Evolutionary conservation across 192 early-diverging fungal species (phyloP).

Genomic region (Phlyctochytrium bullatum): DNA sequence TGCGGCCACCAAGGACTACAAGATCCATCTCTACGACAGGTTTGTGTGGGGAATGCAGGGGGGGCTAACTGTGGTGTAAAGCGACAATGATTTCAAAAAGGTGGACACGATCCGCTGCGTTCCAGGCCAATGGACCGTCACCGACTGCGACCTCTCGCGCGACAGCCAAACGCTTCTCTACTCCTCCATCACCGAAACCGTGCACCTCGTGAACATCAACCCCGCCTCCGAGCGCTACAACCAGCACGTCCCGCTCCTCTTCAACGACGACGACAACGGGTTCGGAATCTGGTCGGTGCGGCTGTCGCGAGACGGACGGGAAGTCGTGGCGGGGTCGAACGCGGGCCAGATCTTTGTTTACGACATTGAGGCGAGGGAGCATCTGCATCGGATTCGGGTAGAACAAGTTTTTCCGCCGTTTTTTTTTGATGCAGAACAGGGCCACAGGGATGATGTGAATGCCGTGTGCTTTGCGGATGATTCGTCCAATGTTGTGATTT

Average conservation of each 20-base stretch:
- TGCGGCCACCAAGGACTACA: constrained; percentile 54
- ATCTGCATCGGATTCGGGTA: constrained; percentile 44
- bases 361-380: constrained; percentile 52
- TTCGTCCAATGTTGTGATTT: constrained; percentile 56
- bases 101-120: no score
- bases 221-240: neutral
- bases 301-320: constrained; percentile 57
- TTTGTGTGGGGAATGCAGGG: constrained; percentile 12
- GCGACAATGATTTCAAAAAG: no score
- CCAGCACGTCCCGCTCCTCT: constrained; percentile 2
- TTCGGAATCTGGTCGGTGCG: constrained; percentile 61
- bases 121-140: constrained; percentile 67
- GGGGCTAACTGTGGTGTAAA: no score
- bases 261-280: constrained; percentile 6
- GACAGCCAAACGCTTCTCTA: constrained; percentile 51
- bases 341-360: constrained; percentile 43
- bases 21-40: constrained; percentile 61
- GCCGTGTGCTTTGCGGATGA: constrained; percentile 40
- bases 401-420: no score
- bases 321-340: constrained; percentile 59
- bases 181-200: constrained; percentile 56
- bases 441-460: constrained; percentile 69
- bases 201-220: constrained; percentile 42
- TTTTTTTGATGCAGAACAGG: no score
- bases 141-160: constrained; percentile 33